A percentile compares a stretch with the other conserved stretches of the same genome.
Evolutionary conservation across 116 monocot species (phyloP).

Genomic region (Zostera marina): DNA sequence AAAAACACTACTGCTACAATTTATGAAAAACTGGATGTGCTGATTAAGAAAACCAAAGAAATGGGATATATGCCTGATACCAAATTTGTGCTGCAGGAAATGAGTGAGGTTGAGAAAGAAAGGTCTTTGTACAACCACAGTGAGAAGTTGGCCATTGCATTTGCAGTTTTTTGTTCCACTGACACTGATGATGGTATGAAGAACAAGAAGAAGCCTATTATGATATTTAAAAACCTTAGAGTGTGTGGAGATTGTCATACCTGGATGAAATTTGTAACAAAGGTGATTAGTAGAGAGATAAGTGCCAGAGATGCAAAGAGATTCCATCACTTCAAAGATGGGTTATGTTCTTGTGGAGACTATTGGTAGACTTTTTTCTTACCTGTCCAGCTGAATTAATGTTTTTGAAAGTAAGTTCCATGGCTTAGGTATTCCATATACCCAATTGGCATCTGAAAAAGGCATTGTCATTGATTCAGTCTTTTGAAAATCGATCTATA

Average conservation of each 20-base stretch:
- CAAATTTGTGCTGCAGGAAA: constrained; percentile 47
- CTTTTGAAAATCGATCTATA: no score
- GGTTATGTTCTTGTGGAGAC: constrained; percentile 44
- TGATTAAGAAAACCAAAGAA: constrained; percentile 28
- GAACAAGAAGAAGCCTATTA: constrained; percentile 7
- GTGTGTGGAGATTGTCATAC: constrained; percentile 65
- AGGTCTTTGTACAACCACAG: constrained; percentile 50
- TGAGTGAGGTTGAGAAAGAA: constrained; percentile 38
- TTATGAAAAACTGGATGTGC: constrained; percentile 18
- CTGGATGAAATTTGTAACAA: constrained; percentile 50
- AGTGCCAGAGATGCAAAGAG: constrained; percentile 57
- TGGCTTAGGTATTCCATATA: no score
- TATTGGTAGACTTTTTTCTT: constrained; percentile 24
- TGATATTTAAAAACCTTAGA: constrained; percentile 52
- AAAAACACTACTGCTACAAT: constrained; percentile 7
- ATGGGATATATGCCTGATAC: constrained; percentile 48
- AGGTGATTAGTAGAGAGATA: constrained; percentile 29
- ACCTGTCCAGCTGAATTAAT: no score
- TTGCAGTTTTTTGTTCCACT: constrained; percentile 20
- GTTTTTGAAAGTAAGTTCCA: no score
- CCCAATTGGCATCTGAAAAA: no score
- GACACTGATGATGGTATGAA: background rate
- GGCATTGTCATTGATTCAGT: no score
- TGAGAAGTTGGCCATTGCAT: constrained; percentile 62
- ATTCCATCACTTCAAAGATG: constrained; percentile 51